Evolutionary conservation across 257 asterid genomes (phyloP), one percentile per base, ranked within the genome.

Genomic region (Paraleonurus japonicus): DNA sequence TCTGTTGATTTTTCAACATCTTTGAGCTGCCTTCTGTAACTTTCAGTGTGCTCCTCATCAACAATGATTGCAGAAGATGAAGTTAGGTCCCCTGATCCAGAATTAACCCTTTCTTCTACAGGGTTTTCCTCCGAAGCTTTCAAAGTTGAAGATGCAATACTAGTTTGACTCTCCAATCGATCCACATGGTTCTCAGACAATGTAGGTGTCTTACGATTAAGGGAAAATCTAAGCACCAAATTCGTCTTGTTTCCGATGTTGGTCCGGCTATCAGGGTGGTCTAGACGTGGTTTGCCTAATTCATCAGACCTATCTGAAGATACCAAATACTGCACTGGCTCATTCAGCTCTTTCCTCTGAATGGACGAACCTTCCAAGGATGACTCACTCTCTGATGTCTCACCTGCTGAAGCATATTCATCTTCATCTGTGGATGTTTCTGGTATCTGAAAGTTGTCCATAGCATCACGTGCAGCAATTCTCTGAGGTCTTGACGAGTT

Each of bases 401-500:
- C 87, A 57, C 76, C 72, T 65, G 74, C 86, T 35, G 85, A 84
- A 69, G 59, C 77, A 67, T 83, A 87, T 65, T 82, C 93, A 63
- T 77, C 87, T 59, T 90, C 96, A 55, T 85, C 90, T 41, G 88
- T 82, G 68, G 96, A 89, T 65, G 78, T 69, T 83, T 87, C 95
- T 19, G 82, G 67, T 57, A 78, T 69, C 72, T 82, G 85, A 50
- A 85, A 88, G 67, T 61, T 84, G 80, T 75, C 81, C 78, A 78
- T 70, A n/a, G 92, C 96, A 81, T 82, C 83, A 35, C 85, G 91
- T 53, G 88, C 89, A 8, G 95, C 92, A 76, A 79, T 79, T 74
- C 97, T 85, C 73, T 85, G 95, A 72, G 97, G 84, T 83, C 97
- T 87, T 64, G 54, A 78, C 74, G 88, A 65, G 83, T 85, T 91